Conservation (phyloP, 2,329 filamentous ascomycete species). For the Fusarium penzigii region DNA sequence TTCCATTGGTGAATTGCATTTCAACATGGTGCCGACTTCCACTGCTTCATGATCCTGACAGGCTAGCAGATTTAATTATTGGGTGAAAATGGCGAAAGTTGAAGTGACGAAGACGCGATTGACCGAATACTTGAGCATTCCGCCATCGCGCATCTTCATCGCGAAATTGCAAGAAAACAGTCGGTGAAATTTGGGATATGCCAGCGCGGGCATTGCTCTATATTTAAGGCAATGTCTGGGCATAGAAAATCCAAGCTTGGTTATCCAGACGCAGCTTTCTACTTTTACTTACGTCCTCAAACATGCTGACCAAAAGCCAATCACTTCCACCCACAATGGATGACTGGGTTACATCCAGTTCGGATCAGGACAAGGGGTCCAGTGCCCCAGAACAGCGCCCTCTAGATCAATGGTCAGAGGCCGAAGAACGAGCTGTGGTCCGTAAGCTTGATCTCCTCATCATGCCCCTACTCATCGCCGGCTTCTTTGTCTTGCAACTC, state of each 20-base stretch:
- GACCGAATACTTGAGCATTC: background rate
- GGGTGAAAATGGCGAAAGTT: background rate
- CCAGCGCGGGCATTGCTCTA: background rate
- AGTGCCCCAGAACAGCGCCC: background rate
- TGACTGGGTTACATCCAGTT: background rate
- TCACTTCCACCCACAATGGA: background rate
- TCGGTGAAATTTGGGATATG: background rate
- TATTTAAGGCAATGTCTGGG: constrained; percentile 2
- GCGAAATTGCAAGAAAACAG: background rate
- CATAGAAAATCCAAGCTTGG: background rate
- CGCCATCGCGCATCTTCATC: background rate
- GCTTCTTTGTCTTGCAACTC: constrained; percentile 45
- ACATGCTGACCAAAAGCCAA: background rate
- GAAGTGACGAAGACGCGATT: background rate
- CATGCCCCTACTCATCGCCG: constrained; percentile 46
- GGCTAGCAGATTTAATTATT: background rate
- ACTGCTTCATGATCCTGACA: background rate
- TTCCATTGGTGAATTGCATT: constrained; percentile 1
- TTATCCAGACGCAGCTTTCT: background rate
- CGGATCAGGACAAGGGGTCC: background rate
- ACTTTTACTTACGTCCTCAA: background rate
- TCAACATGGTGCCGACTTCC: background rate
- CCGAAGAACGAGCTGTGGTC: background rate
- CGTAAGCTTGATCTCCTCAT: constrained; percentile 40
- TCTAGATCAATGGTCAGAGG: background rate